Evolutionary conservation across 2,329 filamentous ascomycete species (phyloP).

Genomic region (Clathrospora elynae): DNA sequence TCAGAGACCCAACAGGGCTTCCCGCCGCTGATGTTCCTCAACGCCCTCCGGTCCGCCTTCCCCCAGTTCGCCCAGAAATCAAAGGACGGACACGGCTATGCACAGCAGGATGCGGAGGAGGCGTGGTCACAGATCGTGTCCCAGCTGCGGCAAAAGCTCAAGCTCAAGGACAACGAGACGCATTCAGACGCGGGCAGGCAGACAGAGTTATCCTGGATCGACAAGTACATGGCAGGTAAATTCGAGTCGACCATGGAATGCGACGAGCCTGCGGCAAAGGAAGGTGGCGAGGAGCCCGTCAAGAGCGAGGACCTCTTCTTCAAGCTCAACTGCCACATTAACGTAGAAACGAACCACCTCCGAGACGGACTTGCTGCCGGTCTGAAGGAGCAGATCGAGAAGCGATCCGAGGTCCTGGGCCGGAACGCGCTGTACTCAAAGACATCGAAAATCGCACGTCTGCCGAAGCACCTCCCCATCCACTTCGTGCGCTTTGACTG

Average conservation of each 20-base stretch:
- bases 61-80: constrained; percentile 93
- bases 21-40: constrained; percentile 80
- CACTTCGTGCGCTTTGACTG: constrained; percentile 99
- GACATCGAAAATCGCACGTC: constrained; percentile 82
- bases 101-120: constrained; percentile 98
- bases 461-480: constrained; percentile 94
- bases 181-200: constrained; percentile 42
- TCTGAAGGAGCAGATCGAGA: constrained; percentile 87
- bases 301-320: constrained; percentile 76
- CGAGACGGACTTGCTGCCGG: constrained; percentile 84
- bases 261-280: constrained; percentile 77
- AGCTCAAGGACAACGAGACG: constrained; percentile 60
- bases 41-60: constrained; percentile 75
- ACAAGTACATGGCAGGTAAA: constrained; percentile 85
- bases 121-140: constrained; percentile 95
- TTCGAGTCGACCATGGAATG: constrained; percentile 81
- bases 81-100: constrained; percentile 80
- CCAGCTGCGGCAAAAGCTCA: constrained; percentile 78
- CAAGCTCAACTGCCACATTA: constrained; percentile 97
- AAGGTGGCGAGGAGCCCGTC: constrained; percentile 72
- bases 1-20: constrained; percentile 86
- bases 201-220: constrained; percentile 72
- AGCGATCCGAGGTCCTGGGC: constrained; percentile 76
- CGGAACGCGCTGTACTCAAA: constrained; percentile 87
- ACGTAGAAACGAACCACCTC: constrained; percentile 82